Evolutionary conservation across 331 rosid species (phyloP), one percentile per base, ranked within the genome.

Genomic region (Erythrophleum ivorense): DNA sequence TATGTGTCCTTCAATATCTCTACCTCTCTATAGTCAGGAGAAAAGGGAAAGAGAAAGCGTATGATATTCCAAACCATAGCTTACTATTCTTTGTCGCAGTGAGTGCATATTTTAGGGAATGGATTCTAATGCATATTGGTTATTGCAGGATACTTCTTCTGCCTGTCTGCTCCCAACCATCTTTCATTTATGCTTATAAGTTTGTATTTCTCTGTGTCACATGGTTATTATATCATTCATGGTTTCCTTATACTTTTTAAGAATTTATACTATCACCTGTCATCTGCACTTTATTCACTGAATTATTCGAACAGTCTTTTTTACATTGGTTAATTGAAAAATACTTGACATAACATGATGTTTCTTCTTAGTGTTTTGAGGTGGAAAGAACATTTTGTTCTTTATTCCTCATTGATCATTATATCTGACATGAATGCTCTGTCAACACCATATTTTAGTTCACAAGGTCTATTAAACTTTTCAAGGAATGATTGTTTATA

Each of bases 381-480:
- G 52, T 13, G 33, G 21, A 52, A 10, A 36, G 19, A 82, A 50
- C 19, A 43, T 49, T 71, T 70, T 38, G 46, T 46, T 67, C 45
- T 67, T 66, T 21, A 6, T 43, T 66, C 48, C 63, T 29, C 48
- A 4, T 69, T 10, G 3, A 6, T 29, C 18, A n/a, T 57, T 13
- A 18, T 12, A 46, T 45, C 41, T 57, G 36, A 38, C 19, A 69
- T 4, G 10, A 69, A 13, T 21, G 36, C 49, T 76, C 65, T 40
- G 9, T 54, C 24, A 60, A 36, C 53, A 50, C 38, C 36, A 21
- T 29, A 29, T 76, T 72, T 40, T 65, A 52, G 31, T 58, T 66
- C 74, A 33, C 81, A 46, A 57, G 40, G 43, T 41, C 77, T 40
- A 71, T 59, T 71, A 49, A 73, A 60, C 46, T 50, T 72, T 62